Percentiles rank a stretch among this genome's conserved stretches.
phyloP scores from a whole-genome alignment of 345 rosid genomes.

The Pistacia vera region DNA sequence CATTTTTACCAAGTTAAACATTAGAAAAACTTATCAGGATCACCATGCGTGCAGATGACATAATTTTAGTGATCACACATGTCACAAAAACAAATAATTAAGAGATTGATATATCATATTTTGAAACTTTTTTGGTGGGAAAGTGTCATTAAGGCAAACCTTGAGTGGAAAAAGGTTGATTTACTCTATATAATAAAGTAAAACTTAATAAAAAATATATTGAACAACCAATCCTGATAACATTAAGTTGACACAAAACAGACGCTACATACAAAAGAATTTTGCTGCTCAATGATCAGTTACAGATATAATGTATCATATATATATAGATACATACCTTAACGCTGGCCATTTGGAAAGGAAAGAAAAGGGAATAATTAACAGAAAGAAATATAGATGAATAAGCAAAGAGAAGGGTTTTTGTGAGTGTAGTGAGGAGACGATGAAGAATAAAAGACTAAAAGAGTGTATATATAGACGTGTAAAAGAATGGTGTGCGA shows the following conservation, averaged over 20 bases:
- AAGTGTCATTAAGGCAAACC: no score
- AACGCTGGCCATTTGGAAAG: constrained; percentile 65
- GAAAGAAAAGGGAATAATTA: background rate
- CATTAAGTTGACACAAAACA: background rate
- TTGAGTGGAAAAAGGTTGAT: no score
- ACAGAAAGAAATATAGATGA: background rate
- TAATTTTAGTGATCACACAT: background rate
- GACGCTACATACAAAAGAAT: background rate
- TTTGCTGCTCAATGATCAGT: background rate
- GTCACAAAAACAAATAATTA: background rate
- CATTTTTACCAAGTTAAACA: no score
- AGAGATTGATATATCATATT: background rate
- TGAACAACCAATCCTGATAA: background rate
- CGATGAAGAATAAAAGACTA: constrained; percentile 23
- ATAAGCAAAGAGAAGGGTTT: constrained; percentile 4
- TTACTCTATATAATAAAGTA: no score
- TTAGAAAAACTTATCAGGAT: no score
- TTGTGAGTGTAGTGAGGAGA: constrained; percentile 35
- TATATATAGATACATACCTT: constrained; percentile 59
- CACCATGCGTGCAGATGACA: background rate
- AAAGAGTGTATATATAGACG: constrained; percentile 56
- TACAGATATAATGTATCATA: background rate
- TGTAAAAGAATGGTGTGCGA: background rate
- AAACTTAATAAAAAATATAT: background rate
- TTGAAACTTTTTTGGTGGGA: no score